A percentile compares a stretch with the other conserved stretches of the same genome.
Evolutionary conservation across 305 asterid genomes (phyloP).

Genomic region (Solanum hybrid): DNA sequence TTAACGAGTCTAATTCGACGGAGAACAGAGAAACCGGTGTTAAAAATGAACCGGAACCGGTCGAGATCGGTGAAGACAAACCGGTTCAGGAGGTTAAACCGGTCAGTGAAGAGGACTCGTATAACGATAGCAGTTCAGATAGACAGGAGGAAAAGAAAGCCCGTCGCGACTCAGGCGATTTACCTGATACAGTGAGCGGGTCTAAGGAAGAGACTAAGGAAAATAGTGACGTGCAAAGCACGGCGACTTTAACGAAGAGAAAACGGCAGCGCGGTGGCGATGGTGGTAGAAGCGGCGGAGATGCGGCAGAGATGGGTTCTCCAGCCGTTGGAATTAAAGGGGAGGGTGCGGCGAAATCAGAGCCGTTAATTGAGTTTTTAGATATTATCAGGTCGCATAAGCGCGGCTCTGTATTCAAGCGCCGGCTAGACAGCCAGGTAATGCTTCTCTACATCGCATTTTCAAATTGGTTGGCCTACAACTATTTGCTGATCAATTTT

Average conservation of each 20-base stretch:
- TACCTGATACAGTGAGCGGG: conserved; percentile 1
- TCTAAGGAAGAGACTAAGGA: conserved; percentile 23
- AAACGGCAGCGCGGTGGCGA: conserved; percentile 5
- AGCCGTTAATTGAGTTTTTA: conserved; percentile 22
- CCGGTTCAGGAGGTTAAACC: conserved; percentile 17
- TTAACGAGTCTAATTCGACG: conserved; percentile 34
- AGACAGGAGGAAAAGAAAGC: conserved; percentile 11
- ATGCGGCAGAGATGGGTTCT: conserved; percentile 3
- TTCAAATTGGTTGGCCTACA: background rate
- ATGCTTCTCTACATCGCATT: conserved; percentile 17
- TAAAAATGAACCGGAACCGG: conserved; percentile 13
- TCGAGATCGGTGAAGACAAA: conserved; percentile 7
- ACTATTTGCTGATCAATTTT: background rate
- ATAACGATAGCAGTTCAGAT: conserved; percentile 26
- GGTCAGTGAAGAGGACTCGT: conserved; percentile 23
- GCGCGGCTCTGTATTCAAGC: conserved; percentile 27
- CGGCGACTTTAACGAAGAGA: conserved; percentile 22
- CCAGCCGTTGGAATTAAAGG: conserved; percentile 7
- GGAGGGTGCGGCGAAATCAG: conserved; percentile 16
- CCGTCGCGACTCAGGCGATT: background rate
- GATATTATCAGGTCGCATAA: conserved; percentile 27
- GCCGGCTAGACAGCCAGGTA: conserved; percentile 42
- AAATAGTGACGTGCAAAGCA: conserved; percentile 34
- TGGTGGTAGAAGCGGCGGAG: conserved; percentile 8
- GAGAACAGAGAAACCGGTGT: conserved; percentile 11